Conservation (phyloP, 2,329 filamentous ascomycete genomes). For the Aspergillus floridensis region DNA sequence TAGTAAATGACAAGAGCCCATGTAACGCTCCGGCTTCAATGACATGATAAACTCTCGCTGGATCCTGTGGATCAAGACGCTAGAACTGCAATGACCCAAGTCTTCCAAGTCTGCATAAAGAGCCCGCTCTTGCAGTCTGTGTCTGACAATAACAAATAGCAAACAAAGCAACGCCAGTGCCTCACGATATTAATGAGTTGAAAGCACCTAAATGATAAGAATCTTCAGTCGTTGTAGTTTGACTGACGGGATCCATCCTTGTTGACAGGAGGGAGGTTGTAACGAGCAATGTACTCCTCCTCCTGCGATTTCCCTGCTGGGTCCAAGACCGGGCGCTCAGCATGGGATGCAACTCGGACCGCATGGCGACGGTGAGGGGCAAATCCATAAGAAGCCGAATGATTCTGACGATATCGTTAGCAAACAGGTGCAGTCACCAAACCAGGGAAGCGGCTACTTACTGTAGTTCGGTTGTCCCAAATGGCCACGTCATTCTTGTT, state of each 20-base stretch:
- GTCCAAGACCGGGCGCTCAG: constrained; percentile 48
- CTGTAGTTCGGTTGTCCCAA: constrained; percentile 63
- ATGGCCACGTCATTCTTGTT: constrained; percentile 63
- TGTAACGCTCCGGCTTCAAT: neutral
- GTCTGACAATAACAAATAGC: neutral
- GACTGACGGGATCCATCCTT: constrained; percentile 56
- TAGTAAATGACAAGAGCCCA: neutral
- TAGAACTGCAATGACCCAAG: neutral
- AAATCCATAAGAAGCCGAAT: constrained; percentile 57
- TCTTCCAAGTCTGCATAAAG: neutral
- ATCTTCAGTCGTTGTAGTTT: constrained; percentile 56
- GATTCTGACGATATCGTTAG: constrained; percentile 41
- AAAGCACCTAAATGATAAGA: neutral
- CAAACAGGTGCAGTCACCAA: neutral
- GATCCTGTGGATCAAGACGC: neutral
- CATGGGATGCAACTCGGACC: constrained; percentile 49
- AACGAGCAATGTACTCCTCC: constrained; percentile 49
- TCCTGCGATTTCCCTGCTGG: constrained; percentile 52
- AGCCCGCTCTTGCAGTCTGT: neutral
- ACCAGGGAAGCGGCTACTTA: constrained; percentile 30
- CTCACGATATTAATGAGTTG: neutral
- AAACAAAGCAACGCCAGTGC: neutral
- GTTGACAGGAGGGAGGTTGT: constrained; percentile 51
- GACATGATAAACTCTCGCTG: neutral
- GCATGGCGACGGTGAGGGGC: constrained; percentile 57